Evolutionary conservation across 116 monocot species (phyloP), one percentile per base, ranked within the genome.

Genomic region (Papilionanthe hybrid): DNA sequence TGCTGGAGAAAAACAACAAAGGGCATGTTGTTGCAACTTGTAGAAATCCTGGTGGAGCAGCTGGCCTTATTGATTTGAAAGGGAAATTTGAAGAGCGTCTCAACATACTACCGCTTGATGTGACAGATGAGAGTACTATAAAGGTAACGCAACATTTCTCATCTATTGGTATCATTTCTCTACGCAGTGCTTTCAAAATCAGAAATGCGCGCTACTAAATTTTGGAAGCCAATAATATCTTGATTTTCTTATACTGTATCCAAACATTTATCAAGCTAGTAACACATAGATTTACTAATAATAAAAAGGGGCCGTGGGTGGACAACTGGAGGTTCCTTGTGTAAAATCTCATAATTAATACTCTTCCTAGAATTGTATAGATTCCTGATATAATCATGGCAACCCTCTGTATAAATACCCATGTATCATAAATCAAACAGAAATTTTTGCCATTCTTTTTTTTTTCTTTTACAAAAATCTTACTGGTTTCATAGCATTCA

Each of bases 101-200:
- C 37, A 79, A 78, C 19, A 77, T 94, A 78, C 53, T 94, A 58
- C 88, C 86, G 12, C 43, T 97, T 56, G 97, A 97, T 76, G 57
- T 91, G 32, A 97, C 91, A 5, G 77, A 97, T 73, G 97, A 97
- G 88, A 85, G 81, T 84, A 89, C 91, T 76, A 97, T 97, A 81
- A 82, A 97, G 92, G 94, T 90, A 53, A 87, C n/a, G 9, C 44
- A n/a, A 20, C 44, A 43, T 42, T 73, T 73, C 15, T n/a, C 7
- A 73, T 73, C 73, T 73, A 20, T 9, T 42, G 73, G n/a, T 12
- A 32, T 37, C 32, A 37, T 71, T 71, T 71, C 32, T 57, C n/a
- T 19, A 2, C 9, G 30, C 12, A 29, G 30, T 68, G 25, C 29
- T 29, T 28, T 68, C 68, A 30, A 68, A 1, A 68, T 68, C 7